phyloP scores from a whole-genome alignment of 1,284 basidiomycete genomes.

The Leccinum fallax region DNA sequence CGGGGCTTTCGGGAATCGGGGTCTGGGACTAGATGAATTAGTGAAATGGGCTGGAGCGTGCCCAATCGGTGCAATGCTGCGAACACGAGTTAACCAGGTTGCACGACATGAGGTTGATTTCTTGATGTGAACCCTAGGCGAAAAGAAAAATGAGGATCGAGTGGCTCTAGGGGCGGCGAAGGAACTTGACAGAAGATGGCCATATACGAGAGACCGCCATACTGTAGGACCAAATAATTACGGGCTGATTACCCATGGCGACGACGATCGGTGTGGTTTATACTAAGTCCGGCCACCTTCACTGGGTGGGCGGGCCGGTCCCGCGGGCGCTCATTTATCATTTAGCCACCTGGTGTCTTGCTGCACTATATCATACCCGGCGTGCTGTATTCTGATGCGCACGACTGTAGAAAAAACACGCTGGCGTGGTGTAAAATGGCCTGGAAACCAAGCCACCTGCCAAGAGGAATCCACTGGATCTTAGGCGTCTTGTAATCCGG shows the following conservation, averaged over 20 bases:
- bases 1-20: constrained; percentile 33
- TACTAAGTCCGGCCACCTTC: neutral
- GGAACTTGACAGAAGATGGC: constrained; percentile 24
- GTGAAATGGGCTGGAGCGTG: constrained; percentile 28
- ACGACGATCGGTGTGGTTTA: neutral
- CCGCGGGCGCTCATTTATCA: constrained; percentile 12
- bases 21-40: constrained; percentile 30
- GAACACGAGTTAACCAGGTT: constrained; percentile 41
- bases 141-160: constrained; percentile 37
- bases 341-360: constrained; percentile 12
- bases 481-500: constrained; percentile 7
- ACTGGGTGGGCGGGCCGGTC: neutral
- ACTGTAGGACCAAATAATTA: constrained; percentile 9
- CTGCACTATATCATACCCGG: constrained; percentile 6
- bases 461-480: neutral
- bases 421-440: constrained; percentile 9
- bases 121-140: constrained; percentile 36
- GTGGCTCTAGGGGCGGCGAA: constrained; percentile 36
- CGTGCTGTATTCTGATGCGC: constrained; percentile 13
- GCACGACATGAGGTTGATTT: constrained; percentile 39
- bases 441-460: neutral
- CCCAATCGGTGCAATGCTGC: constrained; percentile 33
- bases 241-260: constrained; percentile 5
- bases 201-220: constrained; percentile 23
- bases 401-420: neutral